Conservation (phyloP, 176 grass and related monocot species). For the Thinopyrum elongatum region DNA sequence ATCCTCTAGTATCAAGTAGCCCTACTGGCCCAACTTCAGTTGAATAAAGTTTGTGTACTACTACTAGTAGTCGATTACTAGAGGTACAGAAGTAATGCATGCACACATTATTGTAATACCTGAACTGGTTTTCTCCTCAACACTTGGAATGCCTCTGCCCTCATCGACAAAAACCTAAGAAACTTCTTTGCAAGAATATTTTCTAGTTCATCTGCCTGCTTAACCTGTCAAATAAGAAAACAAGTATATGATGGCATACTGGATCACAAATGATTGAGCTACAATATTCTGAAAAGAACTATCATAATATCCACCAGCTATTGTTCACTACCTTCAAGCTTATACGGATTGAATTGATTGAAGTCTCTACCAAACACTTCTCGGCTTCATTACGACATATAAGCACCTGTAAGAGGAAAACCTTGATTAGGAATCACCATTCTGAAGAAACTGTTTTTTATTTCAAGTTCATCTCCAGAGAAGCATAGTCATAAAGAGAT, state of each 20-base stretch:
- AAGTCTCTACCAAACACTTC: conserved; percentile 97
- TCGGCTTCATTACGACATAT: conserved; percentile 97
- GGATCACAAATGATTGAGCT: neutral
- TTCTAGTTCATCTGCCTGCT: conserved; percentile 97
- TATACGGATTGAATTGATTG: conserved; percentile 93
- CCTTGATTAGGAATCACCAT: neutral
- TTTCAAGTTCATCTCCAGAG: neutral
- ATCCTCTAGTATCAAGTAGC: neutral
- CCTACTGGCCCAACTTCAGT: neutral
- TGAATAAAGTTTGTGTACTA: neutral
- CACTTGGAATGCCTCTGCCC: conserved; percentile 95
- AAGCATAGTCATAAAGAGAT: neutral
- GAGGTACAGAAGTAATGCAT: neutral
- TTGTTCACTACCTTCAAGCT: conserved; percentile 72
- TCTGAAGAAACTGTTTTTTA: neutral
- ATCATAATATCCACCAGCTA: neutral
- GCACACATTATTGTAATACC: conserved; percentile 42
- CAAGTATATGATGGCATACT: conserved; percentile 6
- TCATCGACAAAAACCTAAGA: conserved; percentile 96
- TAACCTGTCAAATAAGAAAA: conserved; percentile 56
- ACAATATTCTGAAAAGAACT: neutral
- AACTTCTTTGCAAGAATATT: conserved; percentile 98
- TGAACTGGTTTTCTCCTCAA: conserved; percentile 96
- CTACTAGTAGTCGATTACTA: neutral
- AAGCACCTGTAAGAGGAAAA: conserved; percentile 57